Conservation (phyloP, 2,329 filamentous ascomycete genomes). For the Amphichorda felina region DNA sequence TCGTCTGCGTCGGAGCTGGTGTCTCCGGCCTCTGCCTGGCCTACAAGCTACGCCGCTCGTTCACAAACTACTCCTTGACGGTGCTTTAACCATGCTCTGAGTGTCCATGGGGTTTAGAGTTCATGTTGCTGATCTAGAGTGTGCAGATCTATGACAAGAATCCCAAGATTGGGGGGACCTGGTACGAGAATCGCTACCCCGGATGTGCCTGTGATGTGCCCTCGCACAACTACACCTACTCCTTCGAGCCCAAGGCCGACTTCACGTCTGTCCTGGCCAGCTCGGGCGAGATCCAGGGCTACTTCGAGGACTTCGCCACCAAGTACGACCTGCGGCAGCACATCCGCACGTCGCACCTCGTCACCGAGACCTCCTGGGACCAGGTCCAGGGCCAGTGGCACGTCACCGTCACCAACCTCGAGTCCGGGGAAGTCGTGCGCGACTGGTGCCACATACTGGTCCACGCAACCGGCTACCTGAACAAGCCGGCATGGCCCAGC, state of each 20-base stretch:
- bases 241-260: conserved; percentile 16
- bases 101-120: too few relatives aligned
- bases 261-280: conserved; percentile 47
- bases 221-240: conserved; percentile 6
- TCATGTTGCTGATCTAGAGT: background rate
- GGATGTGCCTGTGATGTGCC: conserved; percentile 35
- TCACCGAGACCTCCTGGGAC: conserved; percentile 11
- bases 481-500: conserved; percentile 39
- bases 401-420: conserved; percentile 16
- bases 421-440: conserved; percentile 1
- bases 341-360: conserved; percentile 31
- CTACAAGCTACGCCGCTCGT: conserved; percentile 32
- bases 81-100: too few relatives aligned
- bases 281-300: conserved; percentile 41
- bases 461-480: conserved; percentile 34
- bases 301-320: conserved; percentile 35
- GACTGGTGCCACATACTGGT: conserved; percentile 22
- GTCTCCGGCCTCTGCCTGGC: conserved; percentile 33
- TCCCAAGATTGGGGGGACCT: conserved; percentile 40
- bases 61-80: conserved; percentile 23
- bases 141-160: conserved; percentile 42
- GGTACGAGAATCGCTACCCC: conserved; percentile 47
- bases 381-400: conserved; percentile 5
- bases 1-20: conserved; percentile 34
- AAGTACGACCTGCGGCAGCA: conserved; percentile 35